Percentiles rank a stretch among this genome's conserved stretches.
Evolutionary conservation across 495 filamentous ascomycete species (phyloP).

Genomic region (Aspergillus wentii): DNA sequence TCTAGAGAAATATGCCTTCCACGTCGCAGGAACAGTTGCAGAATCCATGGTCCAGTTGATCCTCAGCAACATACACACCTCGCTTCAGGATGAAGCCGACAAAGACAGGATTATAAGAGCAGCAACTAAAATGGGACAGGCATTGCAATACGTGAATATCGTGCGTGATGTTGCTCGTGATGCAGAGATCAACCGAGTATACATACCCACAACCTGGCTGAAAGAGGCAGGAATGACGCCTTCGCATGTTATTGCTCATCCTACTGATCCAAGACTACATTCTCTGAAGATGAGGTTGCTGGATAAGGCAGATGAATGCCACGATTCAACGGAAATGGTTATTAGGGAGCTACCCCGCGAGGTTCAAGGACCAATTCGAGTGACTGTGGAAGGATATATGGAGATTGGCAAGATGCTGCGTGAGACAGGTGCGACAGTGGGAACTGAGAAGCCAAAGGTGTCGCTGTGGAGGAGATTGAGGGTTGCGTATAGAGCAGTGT

Average conservation of each 20-base stretch:
- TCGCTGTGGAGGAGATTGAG: slow-evolving; percentile 7
- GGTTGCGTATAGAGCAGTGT: slow-evolving; percentile 6
- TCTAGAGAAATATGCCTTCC: slow-evolving; percentile 50
- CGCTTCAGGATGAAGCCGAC: too few species aligned
- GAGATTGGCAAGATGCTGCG: slow-evolving; percentile 49
- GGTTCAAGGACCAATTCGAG: slow-evolving; percentile 54
- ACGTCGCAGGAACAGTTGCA: slow-evolving; percentile 65
- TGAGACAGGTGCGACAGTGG: slow-evolving; percentile 38
- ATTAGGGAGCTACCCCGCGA: slow-evolving; percentile 54
- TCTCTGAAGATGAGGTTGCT: slow-evolving; percentile 47
- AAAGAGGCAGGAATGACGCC: slow-evolving; percentile 47
- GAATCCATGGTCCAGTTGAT: slow-evolving; percentile 59
- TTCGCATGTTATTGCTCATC: slow-evolving; percentile 43
- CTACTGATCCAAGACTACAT: slow-evolving; percentile 33
- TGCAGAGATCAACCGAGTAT: slow-evolving; percentile 55
- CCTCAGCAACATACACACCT: slow-evolving; percentile 26
- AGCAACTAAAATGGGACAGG: slow-evolving; percentile 58
- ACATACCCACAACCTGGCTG: slow-evolving; percentile 59
- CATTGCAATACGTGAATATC: slow-evolving; percentile 68
- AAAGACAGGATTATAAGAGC: slow-evolving; percentile 27
- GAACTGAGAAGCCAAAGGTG: slow-evolving; percentile 42
- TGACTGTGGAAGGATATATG: slow-evolving; percentile 70
- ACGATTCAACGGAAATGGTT: slow-evolving; percentile 38
- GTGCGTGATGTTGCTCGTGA: slow-evolving; percentile 62
- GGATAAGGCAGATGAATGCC: slow-evolving; percentile 49